Conservation (phyloP, 192 early-diverging fungal genomes). For the Coemansia javaensis region DNA sequence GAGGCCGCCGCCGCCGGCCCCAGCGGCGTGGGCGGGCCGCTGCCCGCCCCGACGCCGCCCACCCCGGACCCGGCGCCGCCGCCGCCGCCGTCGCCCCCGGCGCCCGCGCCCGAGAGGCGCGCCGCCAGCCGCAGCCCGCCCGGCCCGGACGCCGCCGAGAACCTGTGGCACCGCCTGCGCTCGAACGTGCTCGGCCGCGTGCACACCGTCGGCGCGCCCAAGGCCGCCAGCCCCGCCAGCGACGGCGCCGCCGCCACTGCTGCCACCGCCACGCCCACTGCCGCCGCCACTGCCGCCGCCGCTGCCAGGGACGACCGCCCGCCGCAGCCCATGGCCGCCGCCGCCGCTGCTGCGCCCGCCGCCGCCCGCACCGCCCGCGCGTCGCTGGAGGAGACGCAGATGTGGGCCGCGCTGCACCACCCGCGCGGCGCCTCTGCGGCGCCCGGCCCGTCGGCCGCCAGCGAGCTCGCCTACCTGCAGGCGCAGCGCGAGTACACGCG, state of each 20-base stretch:
- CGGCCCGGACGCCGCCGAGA: slow-evolving; percentile 18
- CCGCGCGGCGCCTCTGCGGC: background rate
- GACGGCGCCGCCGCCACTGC: background rate
- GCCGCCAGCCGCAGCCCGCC: slow-evolving; percentile 4
- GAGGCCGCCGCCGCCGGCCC: slow-evolving; percentile 12
- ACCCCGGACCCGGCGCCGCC: slow-evolving; percentile 1
- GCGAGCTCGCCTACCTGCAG: slow-evolving; percentile 21
- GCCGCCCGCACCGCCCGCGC: background rate
- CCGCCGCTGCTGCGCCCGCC: no score
- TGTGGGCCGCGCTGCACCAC: slow-evolving; percentile 5
- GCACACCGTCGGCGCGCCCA: slow-evolving; percentile 7
- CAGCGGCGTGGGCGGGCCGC: no score
- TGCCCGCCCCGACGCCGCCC: no score
- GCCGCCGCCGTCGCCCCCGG: slow-evolving; percentile 9
- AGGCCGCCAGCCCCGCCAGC: background rate
- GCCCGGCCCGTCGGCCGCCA: slow-evolving; percentile 13
- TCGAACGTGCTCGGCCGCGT: slow-evolving; percentile 40
- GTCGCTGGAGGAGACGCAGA: background rate
- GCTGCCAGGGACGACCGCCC: no score
- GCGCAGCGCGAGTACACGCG: slow-evolving; percentile 18
- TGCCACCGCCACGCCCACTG: background rate
- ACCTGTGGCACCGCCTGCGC: slow-evolving; percentile 40
- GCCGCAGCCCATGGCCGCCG: no score
- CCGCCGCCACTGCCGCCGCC: background rate
- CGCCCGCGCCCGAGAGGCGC: slow-evolving; percentile 1